Evolutionary conservation across 441 rosid genomes (phyloP).

Genomic region (Croton laevigatus): DNA sequence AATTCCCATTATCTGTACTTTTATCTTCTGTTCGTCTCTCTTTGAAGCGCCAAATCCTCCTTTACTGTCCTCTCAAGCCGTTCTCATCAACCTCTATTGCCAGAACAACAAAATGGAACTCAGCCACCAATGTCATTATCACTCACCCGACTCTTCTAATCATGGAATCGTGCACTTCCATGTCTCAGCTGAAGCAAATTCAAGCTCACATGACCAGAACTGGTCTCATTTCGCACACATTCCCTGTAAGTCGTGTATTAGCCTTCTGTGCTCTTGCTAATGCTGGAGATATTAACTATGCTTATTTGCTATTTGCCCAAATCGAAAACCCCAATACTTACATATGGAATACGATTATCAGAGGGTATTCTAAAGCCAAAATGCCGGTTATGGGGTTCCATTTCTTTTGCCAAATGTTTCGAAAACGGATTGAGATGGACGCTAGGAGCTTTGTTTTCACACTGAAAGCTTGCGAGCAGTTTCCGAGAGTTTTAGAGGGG

Average conservation of each 20-base stretch:
- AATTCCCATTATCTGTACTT: not conserved
- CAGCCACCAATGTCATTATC: conserved; percentile 15
- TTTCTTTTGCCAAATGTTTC: conserved; percentile 16
- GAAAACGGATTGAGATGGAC: conserved; percentile 8
- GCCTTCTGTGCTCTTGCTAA: conserved; percentile 19
- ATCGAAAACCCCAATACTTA: conserved; percentile 15
- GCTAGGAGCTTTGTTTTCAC: conserved; percentile 16
- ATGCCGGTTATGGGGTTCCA: conserved; percentile 2
- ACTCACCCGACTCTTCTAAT: conserved; percentile 17
- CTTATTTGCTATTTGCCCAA: conserved; percentile 13
- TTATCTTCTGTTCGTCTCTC: not conserved
- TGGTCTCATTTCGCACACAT: conserved; percentile 14
- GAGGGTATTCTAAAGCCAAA: conserved; percentile 10
- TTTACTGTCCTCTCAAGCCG: not conserved
- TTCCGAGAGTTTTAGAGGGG: conserved; percentile 11
- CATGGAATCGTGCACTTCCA: conserved; percentile 15
- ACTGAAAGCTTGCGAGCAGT: conserved; percentile 14
- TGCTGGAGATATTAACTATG: conserved; percentile 12
- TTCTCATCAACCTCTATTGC: conserved; percentile 2
- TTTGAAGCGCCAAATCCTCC: not conserved
- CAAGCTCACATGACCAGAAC: conserved; percentile 18
- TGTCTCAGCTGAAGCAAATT: conserved; percentile 17
- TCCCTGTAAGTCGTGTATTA: conserved; percentile 16
- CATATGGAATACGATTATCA: conserved; percentile 22
- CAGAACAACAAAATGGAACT: conserved; percentile 16